Percentiles rank a stretch among this genome's conserved stretches.
These are phyloP conservation scores for Nidularia sp. DNA, from an alignment of 768 basidiomycete genomes.

Conservation along the genomic window DNA sequence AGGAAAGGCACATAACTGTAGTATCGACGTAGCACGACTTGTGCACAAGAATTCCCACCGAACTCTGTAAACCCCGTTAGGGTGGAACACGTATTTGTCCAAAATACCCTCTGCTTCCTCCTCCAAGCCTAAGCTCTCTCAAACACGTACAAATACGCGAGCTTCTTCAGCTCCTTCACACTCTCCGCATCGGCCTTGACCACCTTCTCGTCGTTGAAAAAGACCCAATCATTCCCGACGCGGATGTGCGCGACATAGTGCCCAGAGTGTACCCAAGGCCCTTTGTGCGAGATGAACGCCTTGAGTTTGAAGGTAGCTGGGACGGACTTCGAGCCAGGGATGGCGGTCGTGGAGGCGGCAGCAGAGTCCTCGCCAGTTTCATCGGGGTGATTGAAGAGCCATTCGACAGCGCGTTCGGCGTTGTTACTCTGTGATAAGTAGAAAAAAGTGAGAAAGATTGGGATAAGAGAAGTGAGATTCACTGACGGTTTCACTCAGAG, in stretches of 20 bases:
- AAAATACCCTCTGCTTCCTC: not conserved
- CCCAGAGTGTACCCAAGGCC: conserved; percentile 90
- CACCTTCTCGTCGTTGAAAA: conserved; percentile 97
- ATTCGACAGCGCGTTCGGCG: conserved; percentile 86
- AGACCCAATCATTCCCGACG: conserved; percentile 62
- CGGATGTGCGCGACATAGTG: conserved; percentile 88
- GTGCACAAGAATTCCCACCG: no score
- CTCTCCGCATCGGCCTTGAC: conserved; percentile 84
- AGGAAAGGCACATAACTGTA: no score
- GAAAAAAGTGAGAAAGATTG: not conserved
- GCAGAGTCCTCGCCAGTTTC: conserved; percentile 65
- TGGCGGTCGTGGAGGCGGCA: conserved; percentile 11
- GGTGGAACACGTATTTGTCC: no score
- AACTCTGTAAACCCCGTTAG: no score
- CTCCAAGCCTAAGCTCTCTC: conserved; percentile 45
- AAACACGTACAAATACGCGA: conserved; percentile 95
- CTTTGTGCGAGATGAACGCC: conserved; percentile 97
- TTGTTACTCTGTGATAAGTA: conserved; percentile 53
- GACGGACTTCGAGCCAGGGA: conserved; percentile 48
- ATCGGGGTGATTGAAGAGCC: conserved; percentile 93
- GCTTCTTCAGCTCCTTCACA: conserved; percentile 71
- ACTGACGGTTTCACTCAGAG: conserved; percentile 80
- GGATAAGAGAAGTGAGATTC: not conserved
- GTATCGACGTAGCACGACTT: no score
- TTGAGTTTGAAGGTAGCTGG: conserved; percentile 81